Base-by-base conservation (phyloP, 306 rosid species). In the Gleditsia sinensis region DNA sequence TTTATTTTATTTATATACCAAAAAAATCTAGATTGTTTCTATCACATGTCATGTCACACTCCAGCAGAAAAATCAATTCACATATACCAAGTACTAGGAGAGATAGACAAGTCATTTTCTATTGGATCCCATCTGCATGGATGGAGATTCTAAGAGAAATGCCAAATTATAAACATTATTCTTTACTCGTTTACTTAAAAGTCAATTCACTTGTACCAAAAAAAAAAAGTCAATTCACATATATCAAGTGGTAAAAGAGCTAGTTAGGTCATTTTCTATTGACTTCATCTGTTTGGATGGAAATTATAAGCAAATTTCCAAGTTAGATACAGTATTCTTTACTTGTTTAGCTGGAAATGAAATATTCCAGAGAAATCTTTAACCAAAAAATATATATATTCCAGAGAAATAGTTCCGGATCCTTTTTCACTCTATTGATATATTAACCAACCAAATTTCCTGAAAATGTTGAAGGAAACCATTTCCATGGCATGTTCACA, bases 51-150 rank as follows among this genome's bases (percentile, higher is more conserved):
- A 16, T 14, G 14, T 55, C 27, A 20, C 6, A 53, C 58, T 61
- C 82, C 33, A 40, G 55, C 63, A 69, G 39, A 32, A 46, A 55
- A 57, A 68, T 40, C 34, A 37, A 42, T 51, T 66, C 13, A 51
- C 56, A 55, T n/a, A n/a, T 1, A 60, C 5, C 19, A 30, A 49
- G 45, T 39, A 42, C 37, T 64, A 65, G 33, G 51, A 74, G 21
- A 75, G 67, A n/a, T 30, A 20, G 20, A 58, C 48, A 59, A 76
- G 68, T 49, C 58, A 37, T 33, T 49, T 59, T 36, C 70, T 9
- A 43, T 34, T 40, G n/a, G 8, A 20, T 20, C 16, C 51, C 20
- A 45, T 45, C 51, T 2, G 19, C 16, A 14, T 45, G 51, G 20
- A 45, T 16, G 8, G 64, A 59, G 34, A 21, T 69, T 54, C 23